These are phyloP conservation scores for Alopecurus myosuroides DNA, from an alignment of 176 grass and related monocot species.

Conservation along the genomic window DNA sequence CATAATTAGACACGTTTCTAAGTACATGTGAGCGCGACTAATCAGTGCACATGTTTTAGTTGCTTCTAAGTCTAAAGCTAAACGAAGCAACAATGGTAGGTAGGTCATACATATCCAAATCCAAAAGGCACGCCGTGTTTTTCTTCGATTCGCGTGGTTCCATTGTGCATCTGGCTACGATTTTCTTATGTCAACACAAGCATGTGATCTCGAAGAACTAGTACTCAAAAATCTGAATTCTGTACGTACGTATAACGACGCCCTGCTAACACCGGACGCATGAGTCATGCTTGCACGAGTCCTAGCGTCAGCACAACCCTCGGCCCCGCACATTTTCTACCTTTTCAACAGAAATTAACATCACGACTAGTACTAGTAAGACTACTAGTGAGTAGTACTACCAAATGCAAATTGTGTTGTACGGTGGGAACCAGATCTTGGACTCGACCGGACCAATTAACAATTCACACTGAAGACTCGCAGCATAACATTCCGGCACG, in stretches of 20 bases:
- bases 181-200: conserved; percentile 3
- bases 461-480: neutral
- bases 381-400: neutral
- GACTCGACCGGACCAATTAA: neutral
- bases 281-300: conserved; percentile 5
- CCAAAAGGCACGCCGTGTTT: neutral
- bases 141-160: neutral
- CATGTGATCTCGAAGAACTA: neutral
- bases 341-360: neutral
- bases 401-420: neutral
- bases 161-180: neutral
- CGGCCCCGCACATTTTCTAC: neutral
- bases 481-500: neutral
- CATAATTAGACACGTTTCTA: neutral
- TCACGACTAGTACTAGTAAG: neutral
- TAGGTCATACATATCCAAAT: neutral
- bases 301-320: neutral
- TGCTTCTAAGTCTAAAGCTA: neutral
- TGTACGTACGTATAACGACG: neutral
- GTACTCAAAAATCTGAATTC: neutral
- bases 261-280: neutral
- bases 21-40: neutral
- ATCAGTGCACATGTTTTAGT: neutral
- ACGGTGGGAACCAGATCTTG: conserved; percentile 14
- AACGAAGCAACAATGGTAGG: neutral